Percentiles rank a stretch among this genome's conserved stretches.
phyloP scores from a whole-genome alignment of 2,329 filamentous ascomycete species.

The Cercospora brassicicola region DNA sequence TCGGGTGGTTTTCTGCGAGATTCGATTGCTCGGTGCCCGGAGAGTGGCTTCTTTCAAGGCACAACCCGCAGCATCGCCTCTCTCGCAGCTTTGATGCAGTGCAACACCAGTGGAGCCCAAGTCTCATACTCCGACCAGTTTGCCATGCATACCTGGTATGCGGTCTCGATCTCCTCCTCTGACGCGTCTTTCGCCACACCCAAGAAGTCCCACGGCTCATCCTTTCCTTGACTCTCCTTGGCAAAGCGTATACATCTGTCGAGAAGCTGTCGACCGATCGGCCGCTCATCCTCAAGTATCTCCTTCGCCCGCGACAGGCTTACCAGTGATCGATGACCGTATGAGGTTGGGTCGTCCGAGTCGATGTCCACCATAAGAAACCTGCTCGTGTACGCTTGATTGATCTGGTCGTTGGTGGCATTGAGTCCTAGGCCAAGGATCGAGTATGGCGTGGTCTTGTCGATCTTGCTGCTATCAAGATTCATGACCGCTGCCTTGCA shows the following conservation, averaged over 20 bases:
- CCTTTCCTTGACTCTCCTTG: background rate
- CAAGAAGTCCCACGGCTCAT: background rate
- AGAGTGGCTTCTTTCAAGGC: background rate
- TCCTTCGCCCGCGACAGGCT: background rate
- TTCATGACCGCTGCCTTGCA: background rate
- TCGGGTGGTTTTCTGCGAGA: background rate
- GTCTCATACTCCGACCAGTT: background rate
- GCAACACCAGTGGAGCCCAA: background rate
- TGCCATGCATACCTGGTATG: background rate
- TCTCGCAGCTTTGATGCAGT: background rate
- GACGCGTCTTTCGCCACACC: background rate
- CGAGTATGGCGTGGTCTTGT: background rate
- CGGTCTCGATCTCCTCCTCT: background rate
- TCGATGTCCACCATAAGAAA: background rate
- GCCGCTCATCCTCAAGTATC: background rate
- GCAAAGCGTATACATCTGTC: background rate
- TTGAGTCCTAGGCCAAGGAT: background rate
- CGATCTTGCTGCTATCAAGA: background rate
- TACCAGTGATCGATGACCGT: background rate
- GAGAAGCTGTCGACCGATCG: background rate
- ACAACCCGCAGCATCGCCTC: background rate
- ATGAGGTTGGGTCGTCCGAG: background rate
- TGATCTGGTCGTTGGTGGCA: background rate
- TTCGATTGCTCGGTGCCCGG: background rate
- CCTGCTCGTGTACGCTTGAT: background rate